Conservation (phyloP, 805 yeast genomes). For the Saccharomycopsis sp. region DNA sequence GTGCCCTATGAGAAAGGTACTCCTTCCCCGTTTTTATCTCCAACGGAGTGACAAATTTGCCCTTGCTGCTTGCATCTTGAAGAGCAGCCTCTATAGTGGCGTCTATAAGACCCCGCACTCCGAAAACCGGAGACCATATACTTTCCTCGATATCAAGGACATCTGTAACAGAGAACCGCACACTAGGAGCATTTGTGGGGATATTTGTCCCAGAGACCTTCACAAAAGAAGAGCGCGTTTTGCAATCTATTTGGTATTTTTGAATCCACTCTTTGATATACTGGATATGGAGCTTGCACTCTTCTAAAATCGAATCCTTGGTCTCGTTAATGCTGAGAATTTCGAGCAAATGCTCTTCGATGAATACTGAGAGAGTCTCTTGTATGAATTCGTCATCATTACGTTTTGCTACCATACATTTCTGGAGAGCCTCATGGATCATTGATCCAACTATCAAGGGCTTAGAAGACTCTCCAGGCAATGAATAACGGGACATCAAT, state of each 20-base stretch:
- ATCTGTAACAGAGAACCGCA: slow-evolving; percentile 48
- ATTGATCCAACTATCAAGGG: slow-evolving; percentile 75
- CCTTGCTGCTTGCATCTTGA: slow-evolving; percentile 29
- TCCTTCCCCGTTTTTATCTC: slow-evolving; percentile 83
- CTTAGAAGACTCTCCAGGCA: slow-evolving; percentile 58
- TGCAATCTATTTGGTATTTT: slow-evolving; percentile 34
- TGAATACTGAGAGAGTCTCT: slow-evolving; percentile 25
- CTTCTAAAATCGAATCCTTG: slow-evolving; percentile 35
- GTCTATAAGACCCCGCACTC: slow-evolving; percentile 84
- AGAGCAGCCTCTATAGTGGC: slow-evolving; percentile 66
- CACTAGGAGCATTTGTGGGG: slow-evolving; percentile 20
- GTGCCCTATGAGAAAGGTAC: slow-evolving; percentile 73
- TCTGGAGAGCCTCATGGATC: slow-evolving; percentile 66
- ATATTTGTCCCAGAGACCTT: slow-evolving; percentile 26
- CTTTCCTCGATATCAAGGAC: slow-evolving; percentile 84
- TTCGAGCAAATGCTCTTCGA: slow-evolving; percentile 38
- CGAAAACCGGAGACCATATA: slow-evolving; percentile 86
- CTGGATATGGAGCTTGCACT: slow-evolving; percentile 41
- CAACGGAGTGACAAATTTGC: slow-evolving; percentile 62
- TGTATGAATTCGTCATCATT: slow-evolving; percentile 25
- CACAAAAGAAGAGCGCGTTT: slow-evolving; percentile 23
- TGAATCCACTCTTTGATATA: slow-evolving; percentile 49
- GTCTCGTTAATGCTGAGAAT: slow-evolving; percentile 53
- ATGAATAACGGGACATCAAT: slow-evolving; percentile 45
- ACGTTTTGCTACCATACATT: slow-evolving; percentile 28